phyloP scores from a whole-genome alignment of 495 filamentous ascomycete genomes.

The Poronia punctata region DNA sequence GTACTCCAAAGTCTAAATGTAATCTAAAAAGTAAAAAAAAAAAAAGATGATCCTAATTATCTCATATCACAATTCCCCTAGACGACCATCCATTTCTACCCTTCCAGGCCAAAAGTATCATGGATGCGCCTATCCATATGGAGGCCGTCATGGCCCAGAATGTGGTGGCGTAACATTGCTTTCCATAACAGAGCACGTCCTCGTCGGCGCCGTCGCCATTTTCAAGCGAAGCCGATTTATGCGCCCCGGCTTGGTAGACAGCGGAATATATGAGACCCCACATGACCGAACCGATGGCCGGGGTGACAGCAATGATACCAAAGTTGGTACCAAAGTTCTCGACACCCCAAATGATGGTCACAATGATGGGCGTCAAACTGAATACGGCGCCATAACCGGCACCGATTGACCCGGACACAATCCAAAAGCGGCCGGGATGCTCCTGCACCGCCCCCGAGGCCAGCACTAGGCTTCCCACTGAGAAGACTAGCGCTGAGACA shows the following conservation, averaged over 20 bases:
- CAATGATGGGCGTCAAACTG: slow-evolving; percentile 80
- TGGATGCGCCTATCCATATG: slow-evolving; percentile 66
- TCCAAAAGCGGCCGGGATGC: slow-evolving; percentile 63
- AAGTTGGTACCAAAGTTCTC: slow-evolving; percentile 99
- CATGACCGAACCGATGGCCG: slow-evolving; percentile 72
- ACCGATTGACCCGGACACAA: slow-evolving; percentile 73
- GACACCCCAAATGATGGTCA: slow-evolving; percentile 92
- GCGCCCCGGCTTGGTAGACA: slow-evolving; percentile 64
- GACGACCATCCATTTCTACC: slow-evolving; percentile 66
- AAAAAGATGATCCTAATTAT: no score
- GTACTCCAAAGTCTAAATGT: no score
- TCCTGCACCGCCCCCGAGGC: slow-evolving; percentile 62
- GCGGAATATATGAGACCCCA: slow-evolving; percentile 80
- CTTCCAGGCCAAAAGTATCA: slow-evolving; percentile 78
- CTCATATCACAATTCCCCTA: slow-evolving; percentile 70
- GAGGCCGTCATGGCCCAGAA: slow-evolving; percentile 77
- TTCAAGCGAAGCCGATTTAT: slow-evolving; percentile 15
- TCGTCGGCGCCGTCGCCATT: slow-evolving; percentile 27
- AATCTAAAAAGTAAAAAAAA: no score
- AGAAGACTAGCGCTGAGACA: slow-evolving; percentile 64
- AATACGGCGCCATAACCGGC: slow-evolving; percentile 91
- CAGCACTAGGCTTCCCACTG: slow-evolving; percentile 67
- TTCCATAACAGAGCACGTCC: slow-evolving; percentile 62
- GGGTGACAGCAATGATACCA: slow-evolving; percentile 88
- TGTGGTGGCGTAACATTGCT: slow-evolving; percentile 64